phyloP scores from a whole-genome alignment of 208 protist species.

The Trypanosoma platydactyli region DNA sequence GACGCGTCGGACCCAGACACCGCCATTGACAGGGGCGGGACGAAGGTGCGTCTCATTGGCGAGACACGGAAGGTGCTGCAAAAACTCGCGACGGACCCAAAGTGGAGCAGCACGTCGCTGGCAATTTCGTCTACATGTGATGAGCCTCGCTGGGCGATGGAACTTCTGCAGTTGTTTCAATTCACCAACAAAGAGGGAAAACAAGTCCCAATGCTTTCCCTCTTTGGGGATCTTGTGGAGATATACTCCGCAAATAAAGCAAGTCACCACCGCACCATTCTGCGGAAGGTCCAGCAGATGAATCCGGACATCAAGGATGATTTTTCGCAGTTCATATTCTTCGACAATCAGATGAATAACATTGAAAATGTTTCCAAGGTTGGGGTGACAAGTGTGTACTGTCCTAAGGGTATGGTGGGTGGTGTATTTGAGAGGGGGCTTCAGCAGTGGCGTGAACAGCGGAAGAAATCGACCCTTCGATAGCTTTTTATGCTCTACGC shows the following conservation, averaged over 20 bases:
- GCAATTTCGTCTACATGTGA: slow-evolving; percentile 88
- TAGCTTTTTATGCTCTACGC: background rate
- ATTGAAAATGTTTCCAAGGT: slow-evolving; percentile 62
- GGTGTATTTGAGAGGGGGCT: slow-evolving; percentile 73
- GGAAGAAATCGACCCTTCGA: slow-evolving; percentile 20
- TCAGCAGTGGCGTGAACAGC: slow-evolving; percentile 46
- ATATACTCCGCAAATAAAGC: slow-evolving; percentile 80
- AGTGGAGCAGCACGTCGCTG: slow-evolving; percentile 58
- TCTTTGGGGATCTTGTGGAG: slow-evolving; percentile 75
- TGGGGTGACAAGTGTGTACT: slow-evolving; percentile 81
- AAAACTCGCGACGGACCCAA: slow-evolving; percentile 41
- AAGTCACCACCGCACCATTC: slow-evolving; percentile 63
- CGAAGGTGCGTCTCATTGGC: slow-evolving; percentile 72
- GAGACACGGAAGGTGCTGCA: slow-evolving; percentile 74
- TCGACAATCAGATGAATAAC: slow-evolving; percentile 91
- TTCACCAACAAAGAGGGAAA: slow-evolving; percentile 40
- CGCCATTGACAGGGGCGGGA: slow-evolving; percentile 59
- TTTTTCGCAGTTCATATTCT: slow-evolving; percentile 87
- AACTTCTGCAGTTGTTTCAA: slow-evolving; percentile 68
- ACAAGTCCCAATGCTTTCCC: slow-evolving; percentile 54
- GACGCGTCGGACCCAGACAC: slow-evolving; percentile 39
- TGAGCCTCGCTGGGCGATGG: slow-evolving; percentile 77
- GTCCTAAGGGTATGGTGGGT: slow-evolving; percentile 65
- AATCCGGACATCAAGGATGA: slow-evolving; percentile 42
- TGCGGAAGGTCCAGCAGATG: slow-evolving; percentile 34